These are phyloP conservation scores for Aureobasidium sp. DNA, from an alignment of 2,329 filamentous ascomycete genomes.

Conservation along the genomic window DNA sequence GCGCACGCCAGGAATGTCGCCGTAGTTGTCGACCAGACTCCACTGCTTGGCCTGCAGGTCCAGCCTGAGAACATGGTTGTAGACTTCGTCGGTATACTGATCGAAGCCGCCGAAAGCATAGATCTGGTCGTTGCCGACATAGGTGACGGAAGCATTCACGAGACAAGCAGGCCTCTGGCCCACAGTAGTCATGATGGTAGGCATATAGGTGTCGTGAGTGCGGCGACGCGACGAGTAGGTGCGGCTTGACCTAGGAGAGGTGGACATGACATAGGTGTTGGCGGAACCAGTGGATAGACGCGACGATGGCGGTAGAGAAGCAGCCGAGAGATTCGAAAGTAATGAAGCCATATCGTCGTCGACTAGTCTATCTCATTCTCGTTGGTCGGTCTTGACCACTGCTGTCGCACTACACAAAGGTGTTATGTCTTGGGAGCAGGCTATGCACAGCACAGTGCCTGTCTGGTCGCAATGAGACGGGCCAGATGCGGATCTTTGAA, in stretches of 20 bases:
- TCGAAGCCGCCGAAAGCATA: constrained; percentile 98
- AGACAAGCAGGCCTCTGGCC: constrained; percentile 75
- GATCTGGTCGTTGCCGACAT: constrained; percentile 93
- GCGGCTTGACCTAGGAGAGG: constrained; percentile 64
- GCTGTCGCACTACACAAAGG: background rate
- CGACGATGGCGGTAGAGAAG: constrained; percentile 10
- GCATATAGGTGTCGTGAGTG: constrained; percentile 67
- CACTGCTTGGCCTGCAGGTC: constrained; percentile 85
- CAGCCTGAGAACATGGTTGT: constrained; percentile 89
- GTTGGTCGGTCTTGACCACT: background rate
- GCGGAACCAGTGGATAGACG: constrained; percentile 32
- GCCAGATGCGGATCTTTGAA: background rate
- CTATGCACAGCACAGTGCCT: constrained; percentile 1
- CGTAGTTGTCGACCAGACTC: constrained; percentile 96
- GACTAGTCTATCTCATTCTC: background rate
- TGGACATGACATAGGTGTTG: constrained; percentile 87
- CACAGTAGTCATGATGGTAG: constrained; percentile 60
- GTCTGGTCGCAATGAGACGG: background rate
- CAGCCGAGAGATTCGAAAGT: constrained; percentile 5
- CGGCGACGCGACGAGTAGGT: constrained; percentile 32
- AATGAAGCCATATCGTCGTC: constrained; percentile 17
- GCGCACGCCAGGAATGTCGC: constrained; percentile 90
- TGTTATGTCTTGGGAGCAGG: background rate
- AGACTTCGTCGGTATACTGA: constrained; percentile 97
- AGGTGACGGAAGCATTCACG: constrained; percentile 98